phyloP scores from a whole-genome alignment of 2,329 filamentous ascomycete genomes.

The Xylariaceae sp. region DNA sequence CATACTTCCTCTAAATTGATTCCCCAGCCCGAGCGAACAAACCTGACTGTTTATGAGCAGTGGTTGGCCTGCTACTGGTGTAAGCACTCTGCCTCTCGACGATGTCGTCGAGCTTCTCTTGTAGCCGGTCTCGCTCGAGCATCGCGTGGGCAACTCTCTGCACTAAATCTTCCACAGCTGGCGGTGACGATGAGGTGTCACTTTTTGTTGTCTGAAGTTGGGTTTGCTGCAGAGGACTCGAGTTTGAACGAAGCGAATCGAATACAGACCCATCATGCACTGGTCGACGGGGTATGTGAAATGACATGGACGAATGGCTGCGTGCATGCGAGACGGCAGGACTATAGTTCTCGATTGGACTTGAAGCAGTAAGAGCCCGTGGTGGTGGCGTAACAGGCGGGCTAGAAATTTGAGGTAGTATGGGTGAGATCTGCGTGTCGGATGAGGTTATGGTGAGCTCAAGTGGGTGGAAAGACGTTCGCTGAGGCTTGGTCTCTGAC shows the following conservation, averaged over 20 bases:
- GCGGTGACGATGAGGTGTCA: slow-evolving; percentile 34
- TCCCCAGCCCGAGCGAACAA: slow-evolving; percentile 12
- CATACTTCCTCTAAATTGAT: background rate
- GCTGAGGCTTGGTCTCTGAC: slow-evolving; percentile 29
- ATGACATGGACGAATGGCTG: slow-evolving; percentile 50
- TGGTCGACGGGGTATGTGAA: slow-evolving; percentile 49
- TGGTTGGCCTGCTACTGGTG: slow-evolving; percentile 48
- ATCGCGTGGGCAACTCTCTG: slow-evolving; percentile 53
- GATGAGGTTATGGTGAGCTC: slow-evolving; percentile 51
- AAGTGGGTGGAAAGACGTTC: slow-evolving; percentile 47
- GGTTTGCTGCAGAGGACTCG: slow-evolving; percentile 39
- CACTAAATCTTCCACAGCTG: slow-evolving; percentile 47
- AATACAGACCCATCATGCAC: slow-evolving; percentile 33
- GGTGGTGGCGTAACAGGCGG: slow-evolving; percentile 37
- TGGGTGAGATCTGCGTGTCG: slow-evolving; percentile 48
- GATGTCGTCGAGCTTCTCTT: slow-evolving; percentile 55
- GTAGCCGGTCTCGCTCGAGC: slow-evolving; percentile 53
- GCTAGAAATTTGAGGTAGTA: slow-evolving; percentile 46
- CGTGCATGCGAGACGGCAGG: slow-evolving; percentile 37
- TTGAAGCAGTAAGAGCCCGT: slow-evolving; percentile 34
- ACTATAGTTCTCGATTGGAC: slow-evolving; percentile 33
- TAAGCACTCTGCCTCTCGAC: slow-evolving; percentile 58
- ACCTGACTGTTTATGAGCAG: slow-evolving; percentile 40
- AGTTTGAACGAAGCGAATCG: slow-evolving; percentile 30
- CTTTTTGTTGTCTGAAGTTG: slow-evolving; percentile 42